These are phyloP conservation scores for Purpureocillium takamizusanense DNA, from an alignment of 2,329 filamentous ascomycete species.

Conservation along the genomic window DNA sequence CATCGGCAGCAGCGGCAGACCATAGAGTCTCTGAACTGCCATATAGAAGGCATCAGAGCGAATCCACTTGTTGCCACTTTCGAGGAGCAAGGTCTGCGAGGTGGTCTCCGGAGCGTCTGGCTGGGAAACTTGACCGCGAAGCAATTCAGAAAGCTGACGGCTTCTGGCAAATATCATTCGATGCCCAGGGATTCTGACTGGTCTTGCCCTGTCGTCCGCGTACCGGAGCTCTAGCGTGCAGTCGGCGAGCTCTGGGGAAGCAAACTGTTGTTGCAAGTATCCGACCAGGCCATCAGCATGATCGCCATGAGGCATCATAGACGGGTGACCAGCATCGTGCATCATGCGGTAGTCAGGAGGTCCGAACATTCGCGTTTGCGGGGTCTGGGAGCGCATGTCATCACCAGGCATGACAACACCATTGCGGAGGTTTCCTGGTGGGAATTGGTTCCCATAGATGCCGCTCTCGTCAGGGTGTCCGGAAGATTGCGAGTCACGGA, in stretches of 20 bases:
- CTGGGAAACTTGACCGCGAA: conserved; percentile 20
- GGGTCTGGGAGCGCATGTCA: conserved; percentile 18
- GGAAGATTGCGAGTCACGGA: conserved; percentile 52
- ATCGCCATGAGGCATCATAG: conserved; percentile 17
- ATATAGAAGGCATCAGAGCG: conserved; percentile 47
- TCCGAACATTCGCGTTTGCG: conserved; percentile 20
- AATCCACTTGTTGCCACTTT: conserved; percentile 42
- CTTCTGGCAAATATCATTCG: conserved; percentile 48
- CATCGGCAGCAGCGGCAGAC: conserved; percentile 36
- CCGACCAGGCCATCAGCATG: conserved; percentile 26
- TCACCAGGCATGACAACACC: conserved; percentile 19
- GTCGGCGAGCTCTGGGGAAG: conserved; percentile 25
- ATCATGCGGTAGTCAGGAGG: conserved; percentile 23
- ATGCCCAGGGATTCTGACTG: conserved; percentile 42
- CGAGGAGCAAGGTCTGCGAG: conserved; percentile 27
- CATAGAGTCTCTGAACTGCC: conserved; percentile 49
- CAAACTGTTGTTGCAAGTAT: conserved; percentile 29
- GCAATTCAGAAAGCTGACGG: conserved; percentile 15
- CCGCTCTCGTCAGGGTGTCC: conserved; percentile 35
- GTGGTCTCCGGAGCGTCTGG: conserved; percentile 13
- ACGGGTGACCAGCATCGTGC: conserved; percentile 17
- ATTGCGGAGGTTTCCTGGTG: conserved; percentile 29
- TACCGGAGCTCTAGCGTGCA: conserved; percentile 38
- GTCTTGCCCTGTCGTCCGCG: conserved; percentile 24
- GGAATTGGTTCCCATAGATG: conserved; percentile 26